These are phyloP conservation scores for Pogostemon cablin DNA, from an alignment of 257 asterid species.

Conservation along the genomic window DNA sequence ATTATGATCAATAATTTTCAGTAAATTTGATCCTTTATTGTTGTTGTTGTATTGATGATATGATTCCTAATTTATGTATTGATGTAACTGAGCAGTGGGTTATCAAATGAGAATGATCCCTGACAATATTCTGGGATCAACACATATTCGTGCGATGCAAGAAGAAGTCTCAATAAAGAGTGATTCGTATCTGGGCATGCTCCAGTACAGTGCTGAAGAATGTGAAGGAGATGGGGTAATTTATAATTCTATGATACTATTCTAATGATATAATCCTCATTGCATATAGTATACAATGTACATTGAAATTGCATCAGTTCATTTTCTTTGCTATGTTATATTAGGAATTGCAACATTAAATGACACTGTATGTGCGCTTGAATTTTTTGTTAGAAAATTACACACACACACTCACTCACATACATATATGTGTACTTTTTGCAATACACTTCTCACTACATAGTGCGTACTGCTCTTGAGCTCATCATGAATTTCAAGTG, in stretches of 20 bases:
- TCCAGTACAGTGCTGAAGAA: slow-evolving; percentile 60
- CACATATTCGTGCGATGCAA: slow-evolving; percentile 61
- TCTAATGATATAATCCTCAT: neutral
- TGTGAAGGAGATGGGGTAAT: slow-evolving; percentile 66
- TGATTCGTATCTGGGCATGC: slow-evolving; percentile 56
- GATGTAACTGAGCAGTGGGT: slow-evolving; percentile 55
- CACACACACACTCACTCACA: no score
- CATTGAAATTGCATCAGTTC: no score
- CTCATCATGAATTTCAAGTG: no score
- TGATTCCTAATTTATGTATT: neutral
- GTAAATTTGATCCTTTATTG: neutral
- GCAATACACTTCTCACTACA: no score
- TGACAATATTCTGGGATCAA: slow-evolving; percentile 54
- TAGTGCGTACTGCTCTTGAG: no score
- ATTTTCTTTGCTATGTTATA: no score
- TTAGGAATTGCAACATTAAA: no score
- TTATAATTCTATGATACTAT: neutral
- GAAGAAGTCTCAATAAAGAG: slow-evolving; percentile 65
- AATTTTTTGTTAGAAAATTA: no score
- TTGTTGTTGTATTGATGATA: neutral
- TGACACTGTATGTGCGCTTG: no score
- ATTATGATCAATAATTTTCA: slow-evolving; percentile 14
- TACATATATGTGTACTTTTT: no score
- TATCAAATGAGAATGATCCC: slow-evolving; percentile 61
- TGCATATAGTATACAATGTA: neutral